Percentiles rank a stretch among this genome's conserved stretches.
phyloP scores from a whole-genome alignment of 2,329 filamentous ascomycete genomes.

The Sarocladium oryzae region DNA sequence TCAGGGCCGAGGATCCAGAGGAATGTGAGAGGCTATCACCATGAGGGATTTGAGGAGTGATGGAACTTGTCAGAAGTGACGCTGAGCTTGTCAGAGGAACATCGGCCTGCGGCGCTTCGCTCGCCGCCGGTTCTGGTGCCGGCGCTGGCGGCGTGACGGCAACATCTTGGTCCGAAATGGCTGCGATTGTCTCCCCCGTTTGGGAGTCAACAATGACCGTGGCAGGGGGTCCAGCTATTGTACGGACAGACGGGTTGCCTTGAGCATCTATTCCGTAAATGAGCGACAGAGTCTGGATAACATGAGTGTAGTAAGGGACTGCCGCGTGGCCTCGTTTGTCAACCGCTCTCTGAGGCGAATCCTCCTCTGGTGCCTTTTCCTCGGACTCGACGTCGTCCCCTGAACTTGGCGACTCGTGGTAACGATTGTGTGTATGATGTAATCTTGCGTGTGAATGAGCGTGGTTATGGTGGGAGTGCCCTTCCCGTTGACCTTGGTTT shows the following conservation, averaged over 20 bases:
- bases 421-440: conserved; percentile 14
- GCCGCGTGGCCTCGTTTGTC: background rate
- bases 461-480: conserved; percentile 18
- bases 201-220: conserved; percentile 30
- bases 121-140: conserved; percentile 17
- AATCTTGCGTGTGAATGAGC: conserved; percentile 18
- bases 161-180: conserved; percentile 22
- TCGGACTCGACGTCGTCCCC: conserved; percentile 11
- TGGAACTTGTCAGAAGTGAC: conserved; percentile 1
- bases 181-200: conserved; percentile 29
- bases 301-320: conserved; percentile 31
- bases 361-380: conserved; percentile 15
- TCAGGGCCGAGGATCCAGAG: background rate
- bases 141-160: conserved; percentile 17
- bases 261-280: conserved; percentile 44
- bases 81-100: background rate
- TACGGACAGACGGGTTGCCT: conserved; percentile 38
- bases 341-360: background rate
- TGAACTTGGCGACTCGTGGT: conserved; percentile 15
- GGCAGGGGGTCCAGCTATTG: conserved; percentile 31
- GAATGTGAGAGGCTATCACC: background rate
- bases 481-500: background rate
- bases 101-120: conserved; percentile 15
- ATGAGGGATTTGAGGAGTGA: background rate
- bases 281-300: conserved; percentile 50